Base-by-base conservation (phyloP, 208 protist genomes). In the Trypanosoma cruzi region DNA sequence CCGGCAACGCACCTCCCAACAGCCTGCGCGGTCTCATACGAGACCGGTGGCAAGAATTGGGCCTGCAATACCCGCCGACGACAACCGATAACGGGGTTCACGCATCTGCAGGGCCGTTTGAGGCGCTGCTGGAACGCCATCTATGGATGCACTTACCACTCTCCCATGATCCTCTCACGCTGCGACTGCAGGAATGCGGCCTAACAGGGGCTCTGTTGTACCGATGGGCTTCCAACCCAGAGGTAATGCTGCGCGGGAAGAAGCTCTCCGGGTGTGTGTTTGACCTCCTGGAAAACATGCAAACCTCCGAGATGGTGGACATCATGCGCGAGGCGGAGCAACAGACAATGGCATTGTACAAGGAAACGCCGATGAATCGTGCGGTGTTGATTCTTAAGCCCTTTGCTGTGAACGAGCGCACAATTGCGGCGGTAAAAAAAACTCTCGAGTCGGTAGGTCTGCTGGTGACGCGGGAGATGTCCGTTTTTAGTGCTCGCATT, bases 61-160 rank as follows among this genome's bases (percentile, higher is more conserved):
- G 80, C 29, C 71, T 96, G 52, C 20, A 58, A 34, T 40, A 61
- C 22, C 66, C 77, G 64, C 86, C 86, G 22, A 85, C 79, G 60
- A 79, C 81, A 20, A 82, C 80, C n/a, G 69, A 90, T 54, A 91
- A 93, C 71, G 85, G 76, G 60, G 76, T 85, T 29, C 89, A 86
- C 13, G 87, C 77, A 29, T 90, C 76, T 13, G 88, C 89, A 28
- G 80, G 84, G 7, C 75, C 77, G 8, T 54, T 86, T 2, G 85
- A 94, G 56, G 93, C 78, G 7, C 64, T 86, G n/a, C 48, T 81
- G 20, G 62, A 95, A 72, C 84, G 90, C 1, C 52, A 81, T 28
- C 68, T 92, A 18, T 94, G 89, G 89, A 67, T 81, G 2, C 49
- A 69, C 32, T 42, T 58, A 1, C 72, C 77, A 24, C 55, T 79